Conservation (phyloP, 1,284 basidiomycete genomes). For the Ganoderma resinaceum region DNA sequence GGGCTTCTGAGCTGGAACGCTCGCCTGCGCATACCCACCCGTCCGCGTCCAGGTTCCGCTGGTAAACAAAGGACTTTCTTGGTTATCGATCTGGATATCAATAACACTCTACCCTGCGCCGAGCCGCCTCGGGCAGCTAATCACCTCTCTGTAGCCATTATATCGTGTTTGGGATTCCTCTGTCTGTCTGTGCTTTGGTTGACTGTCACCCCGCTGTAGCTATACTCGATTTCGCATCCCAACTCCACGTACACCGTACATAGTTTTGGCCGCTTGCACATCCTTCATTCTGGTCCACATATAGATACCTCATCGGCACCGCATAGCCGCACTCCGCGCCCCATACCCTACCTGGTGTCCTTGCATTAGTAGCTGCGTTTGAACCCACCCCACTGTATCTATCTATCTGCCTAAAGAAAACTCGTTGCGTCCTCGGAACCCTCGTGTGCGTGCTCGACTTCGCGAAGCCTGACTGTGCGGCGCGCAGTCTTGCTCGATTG, state of each 20-base stretch:
- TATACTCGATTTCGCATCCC: slow-evolving; percentile 11
- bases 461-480: neutral
- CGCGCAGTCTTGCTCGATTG: neutral
- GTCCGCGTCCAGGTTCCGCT: neutral
- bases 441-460: neutral
- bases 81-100: slow-evolving; percentile 8
- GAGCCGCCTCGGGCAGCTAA: slow-evolving; percentile 17
- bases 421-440: neutral
- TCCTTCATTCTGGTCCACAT: slow-evolving; percentile 7
- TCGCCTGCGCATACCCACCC: neutral
- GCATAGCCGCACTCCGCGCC: neutral
- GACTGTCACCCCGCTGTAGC: slow-evolving; percentile 25
- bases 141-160: slow-evolving; percentile 31
- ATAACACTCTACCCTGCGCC: neutral
- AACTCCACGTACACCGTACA: slow-evolving; percentile 18
- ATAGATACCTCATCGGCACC: slow-evolving; percentile 23
- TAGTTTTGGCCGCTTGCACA: slow-evolving; percentile 8
- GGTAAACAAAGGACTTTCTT: slow-evolving; percentile 9
- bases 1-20: slow-evolving; percentile 22
- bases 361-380: slow-evolving; percentile 20
- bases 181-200: slow-evolving; percentile 8
- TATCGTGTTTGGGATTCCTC: slow-evolving; percentile 8
- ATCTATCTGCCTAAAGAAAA: neutral
- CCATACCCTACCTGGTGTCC: slow-evolving; percentile 28
- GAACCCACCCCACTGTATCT: slow-evolving; percentile 22